Evolutionary conservation across 495 filamentous ascomycete genomes (phyloP), one percentile per base, ranked within the genome.

Genomic region (Xylaria nigripes): DNA sequence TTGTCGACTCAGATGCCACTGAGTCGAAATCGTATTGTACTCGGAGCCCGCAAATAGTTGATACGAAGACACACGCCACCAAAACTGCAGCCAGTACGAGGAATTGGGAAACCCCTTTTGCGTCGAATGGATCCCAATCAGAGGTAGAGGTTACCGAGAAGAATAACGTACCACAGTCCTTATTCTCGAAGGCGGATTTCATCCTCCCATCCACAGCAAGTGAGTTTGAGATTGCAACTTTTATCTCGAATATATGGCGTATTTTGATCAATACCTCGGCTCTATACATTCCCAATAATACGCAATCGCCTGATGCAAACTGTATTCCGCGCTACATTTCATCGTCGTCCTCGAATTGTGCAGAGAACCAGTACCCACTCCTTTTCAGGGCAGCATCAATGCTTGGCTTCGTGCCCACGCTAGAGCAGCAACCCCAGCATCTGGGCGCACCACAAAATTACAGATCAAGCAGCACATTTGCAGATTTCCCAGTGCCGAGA

Each of bases 171-270:
- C 6, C 45, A 6, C 57, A 54, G 6, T 60, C 62, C 23, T 61
- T 68, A 0, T 68, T 72, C 32, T 63, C 68, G 5, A 69, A 70
- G 27, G 70, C 69, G n/a, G 71, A 76, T 49, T 74, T 65, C 44
- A 56, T 74, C 8, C 64, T 77, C 23, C 61, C 72, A 1, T 70
- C 70, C 10, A 56, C 62, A 16, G 73, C 73, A 9, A 64, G 62
- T 15, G 70, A 67, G 42, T 55, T 55, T 9, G 75, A 75, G 48
- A 69, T 72, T 3, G 62, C 72, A 0, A 60, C 55, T 2, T 65
- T 76, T 25, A 58, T 77, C 29, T 62, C 61, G 0, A 58, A 67
- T 5, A 69, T 77, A 12, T 71, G 72, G 62, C 63, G 71, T 40
- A 69, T 69, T 25, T 59, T 75, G 9, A 61, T 65, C 4, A 63